Evolutionary conservation across 176 grass and related monocot genomes (phyloP).

Genomic region (Rhipidocladum racemiflorum): DNA sequence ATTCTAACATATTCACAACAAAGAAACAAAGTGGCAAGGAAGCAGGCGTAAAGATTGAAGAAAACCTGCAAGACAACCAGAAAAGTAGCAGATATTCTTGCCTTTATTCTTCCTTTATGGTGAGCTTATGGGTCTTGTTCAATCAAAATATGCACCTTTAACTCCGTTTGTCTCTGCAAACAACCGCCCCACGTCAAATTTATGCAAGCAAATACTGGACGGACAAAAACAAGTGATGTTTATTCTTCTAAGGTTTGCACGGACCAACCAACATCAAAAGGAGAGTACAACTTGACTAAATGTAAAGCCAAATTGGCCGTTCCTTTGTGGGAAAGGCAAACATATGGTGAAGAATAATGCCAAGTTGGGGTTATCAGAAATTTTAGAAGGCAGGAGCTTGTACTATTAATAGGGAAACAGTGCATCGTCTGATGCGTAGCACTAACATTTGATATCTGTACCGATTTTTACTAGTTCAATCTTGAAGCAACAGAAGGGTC

Average conservation of each 20-base stretch:
- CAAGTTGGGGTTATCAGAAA: constrained; percentile 23
- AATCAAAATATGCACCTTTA: neutral
- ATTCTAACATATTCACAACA: neutral
- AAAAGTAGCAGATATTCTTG: neutral
- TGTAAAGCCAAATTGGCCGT: constrained; percentile 9
- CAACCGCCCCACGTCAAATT: neutral
- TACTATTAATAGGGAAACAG: neutral
- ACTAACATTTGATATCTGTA: neutral
- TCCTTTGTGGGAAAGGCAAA: constrained; percentile 7
- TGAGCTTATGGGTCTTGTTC: constrained; percentile 8
- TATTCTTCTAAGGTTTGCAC: constrained; percentile 1
- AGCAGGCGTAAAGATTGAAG: neutral
- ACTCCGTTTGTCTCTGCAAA: neutral
- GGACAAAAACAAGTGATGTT: neutral
- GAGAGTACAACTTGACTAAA: constrained; percentile 20
- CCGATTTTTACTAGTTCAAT: neutral
- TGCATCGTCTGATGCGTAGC: neutral
- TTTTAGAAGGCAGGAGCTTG: neutral
- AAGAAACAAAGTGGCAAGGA: neutral
- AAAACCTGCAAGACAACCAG: too few relatives aligned
- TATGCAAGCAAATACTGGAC: neutral
- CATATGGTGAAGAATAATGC: neutral
- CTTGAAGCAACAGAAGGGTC: constrained; percentile 23
- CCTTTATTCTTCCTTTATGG: constrained; percentile 19
- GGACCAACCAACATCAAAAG: constrained; percentile 17